Percentiles rank a stretch among this genome's conserved stretches.
These are phyloP conservation scores for Lentinula guzmanii DNA, from an alignment of 768 basidiomycete species.

Conservation along the genomic window DNA sequence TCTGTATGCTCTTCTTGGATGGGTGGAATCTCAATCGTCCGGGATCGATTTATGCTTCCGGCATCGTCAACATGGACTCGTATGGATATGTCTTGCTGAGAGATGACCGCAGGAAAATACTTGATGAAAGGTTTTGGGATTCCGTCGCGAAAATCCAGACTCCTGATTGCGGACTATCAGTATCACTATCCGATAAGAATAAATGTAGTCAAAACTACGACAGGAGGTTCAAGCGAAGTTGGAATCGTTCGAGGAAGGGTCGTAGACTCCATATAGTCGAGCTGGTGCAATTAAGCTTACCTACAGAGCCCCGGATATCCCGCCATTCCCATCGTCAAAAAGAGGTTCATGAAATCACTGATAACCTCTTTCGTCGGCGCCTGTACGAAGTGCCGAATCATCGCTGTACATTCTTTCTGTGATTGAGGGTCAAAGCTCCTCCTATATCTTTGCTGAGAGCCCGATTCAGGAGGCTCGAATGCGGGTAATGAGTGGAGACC, in stretches of 20 bases:
- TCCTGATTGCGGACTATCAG: neutral
- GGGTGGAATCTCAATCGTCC: neutral
- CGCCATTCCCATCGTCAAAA: neutral
- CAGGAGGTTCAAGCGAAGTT: no score
- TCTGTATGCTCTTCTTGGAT: neutral
- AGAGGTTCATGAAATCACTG: neutral
- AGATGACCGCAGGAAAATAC: neutral
- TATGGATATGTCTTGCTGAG: neutral
- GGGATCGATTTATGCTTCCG: neutral
- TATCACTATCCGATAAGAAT: no score
- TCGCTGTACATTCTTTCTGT: neutral
- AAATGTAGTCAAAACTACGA: no score
- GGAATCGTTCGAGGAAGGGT: no score
- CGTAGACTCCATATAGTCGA: no score
- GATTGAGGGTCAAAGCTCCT: neutral
- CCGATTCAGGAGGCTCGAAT: neutral
- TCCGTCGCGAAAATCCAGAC: neutral
- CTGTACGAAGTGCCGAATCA: conserved; percentile 4
- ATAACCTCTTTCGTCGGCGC: neutral
- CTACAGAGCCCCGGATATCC: neutral
- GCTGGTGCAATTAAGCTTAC: neutral
- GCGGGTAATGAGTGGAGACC: neutral
- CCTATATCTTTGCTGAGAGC: neutral
- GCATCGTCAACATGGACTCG: neutral
- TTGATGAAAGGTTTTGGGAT: conserved; percentile 2